Evolutionary conservation across 257 asterid species (phyloP), one percentile per base, ranked within the genome.

Genomic region (Scutellaria baicalensis): DNA sequence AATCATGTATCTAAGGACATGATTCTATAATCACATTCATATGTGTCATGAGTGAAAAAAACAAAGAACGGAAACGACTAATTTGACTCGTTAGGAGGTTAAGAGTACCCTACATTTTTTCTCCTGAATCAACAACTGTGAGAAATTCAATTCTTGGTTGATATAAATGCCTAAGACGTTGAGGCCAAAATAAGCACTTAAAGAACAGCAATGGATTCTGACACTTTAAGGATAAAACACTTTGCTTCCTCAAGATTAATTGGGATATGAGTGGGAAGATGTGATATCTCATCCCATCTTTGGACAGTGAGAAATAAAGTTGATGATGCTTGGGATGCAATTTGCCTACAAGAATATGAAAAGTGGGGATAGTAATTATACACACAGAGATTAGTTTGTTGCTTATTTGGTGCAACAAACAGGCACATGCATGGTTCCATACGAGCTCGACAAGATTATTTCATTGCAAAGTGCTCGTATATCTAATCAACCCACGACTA

Each of bases 401-500:
- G 40, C 73, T 76, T 75, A 71, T 79, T 79, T 79, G 85, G 77
- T 81, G 80, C 83, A 84, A 80, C 90, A 77, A 80, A 83, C 63
- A 51, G 33, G 90, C 93, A 90, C 90, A 90, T 90, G 95, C 86
- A 75, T 76, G 92, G 90, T 89, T 87, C 73, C 86, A 76, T 66
- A 71, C 68, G 71, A 75, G 78, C 54, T 67, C 45, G 86, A 78
- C 86, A 82, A 54, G 59, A 75, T 80, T 69, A 78, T 60, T 68
- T 70, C 51, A 66, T 64, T 63, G 69, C 83, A 66, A 74, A 27
- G 63, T 74, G 74, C 39, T 70, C 57, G 45, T 54, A 66, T 60
- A 64, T 79, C 74, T 56, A 69, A 79, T 73, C 77, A 78, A 75
- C 67, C 44, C 68, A 63, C 47, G 62, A 61, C 50, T 54, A 20